Evolutionary conservation across 441 rosid species (phyloP).

Genomic region (Gossypium trilobum): DNA sequence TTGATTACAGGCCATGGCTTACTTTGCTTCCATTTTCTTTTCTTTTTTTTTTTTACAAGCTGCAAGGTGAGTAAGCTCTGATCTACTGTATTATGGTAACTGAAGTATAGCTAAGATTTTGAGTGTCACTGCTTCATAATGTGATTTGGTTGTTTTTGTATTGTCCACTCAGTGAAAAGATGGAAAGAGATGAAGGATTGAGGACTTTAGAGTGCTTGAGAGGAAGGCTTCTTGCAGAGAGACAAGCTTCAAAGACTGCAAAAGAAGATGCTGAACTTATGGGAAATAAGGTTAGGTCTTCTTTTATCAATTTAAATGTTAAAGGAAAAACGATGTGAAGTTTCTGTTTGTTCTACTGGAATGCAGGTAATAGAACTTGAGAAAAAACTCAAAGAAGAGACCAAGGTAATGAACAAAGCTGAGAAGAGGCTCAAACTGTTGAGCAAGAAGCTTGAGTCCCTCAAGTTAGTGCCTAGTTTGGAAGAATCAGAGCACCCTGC

Average conservation of each 20-base stretch:
- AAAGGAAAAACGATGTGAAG: background rate
- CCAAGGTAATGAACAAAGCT: conserved; percentile 43
- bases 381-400: conserved; percentile 54
- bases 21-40: background rate
- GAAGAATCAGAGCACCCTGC: conserved; percentile 33
- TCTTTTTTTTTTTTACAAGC: background rate
- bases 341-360: conserved; percentile 8
- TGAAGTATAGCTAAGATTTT: background rate
- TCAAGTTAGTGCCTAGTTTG: conserved; percentile 28
- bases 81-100: background rate
- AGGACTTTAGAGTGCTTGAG: conserved; percentile 63
- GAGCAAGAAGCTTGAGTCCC: conserved; percentile 47
- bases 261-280: conserved; percentile 51
- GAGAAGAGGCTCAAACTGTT: conserved; percentile 52
- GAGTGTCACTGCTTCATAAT: background rate
- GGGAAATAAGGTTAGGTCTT: conserved; percentile 42
- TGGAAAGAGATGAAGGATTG: conserved; percentile 38
- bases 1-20: background rate
- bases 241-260: conserved; percentile 63
- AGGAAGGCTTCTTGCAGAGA: conserved; percentile 76
- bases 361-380: conserved; percentile 57
- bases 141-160: conserved; percentile 9
- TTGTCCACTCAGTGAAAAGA: conserved; percentile 23
- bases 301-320: background rate
- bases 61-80: background rate